These are phyloP conservation scores for Kalmusia sp. DNA, from an alignment of 2,329 filamentous ascomycete species.

Conservation along the genomic window DNA sequence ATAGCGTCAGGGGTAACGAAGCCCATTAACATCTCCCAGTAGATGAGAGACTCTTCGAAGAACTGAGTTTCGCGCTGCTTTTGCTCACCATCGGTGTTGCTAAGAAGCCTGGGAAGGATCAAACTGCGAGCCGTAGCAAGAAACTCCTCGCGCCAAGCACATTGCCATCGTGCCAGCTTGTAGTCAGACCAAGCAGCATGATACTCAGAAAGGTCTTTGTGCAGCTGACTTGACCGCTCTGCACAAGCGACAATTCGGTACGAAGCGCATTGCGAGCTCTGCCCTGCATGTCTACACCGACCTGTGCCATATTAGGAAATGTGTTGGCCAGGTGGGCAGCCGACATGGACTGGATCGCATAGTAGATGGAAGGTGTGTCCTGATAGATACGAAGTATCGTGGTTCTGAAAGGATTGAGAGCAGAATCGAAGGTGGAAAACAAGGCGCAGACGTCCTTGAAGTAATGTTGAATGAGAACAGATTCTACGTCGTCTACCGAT, in stretches of 20 bases:
- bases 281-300: constrained; percentile 59
- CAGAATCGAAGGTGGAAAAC: constrained; percentile 70
- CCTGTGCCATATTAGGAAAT: constrained; percentile 60
- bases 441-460: constrained; percentile 68
- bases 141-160: constrained; percentile 61
- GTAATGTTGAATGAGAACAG: constrained; percentile 67
- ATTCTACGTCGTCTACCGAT: constrained; percentile 57
- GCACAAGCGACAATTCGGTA: constrained; percentile 55
- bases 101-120: constrained; percentile 54
- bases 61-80: constrained; percentile 53
- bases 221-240: constrained; percentile 42
- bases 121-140: constrained; percentile 56
- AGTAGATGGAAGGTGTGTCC: constrained; percentile 65
- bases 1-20: constrained; percentile 58
- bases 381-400: constrained; percentile 65
- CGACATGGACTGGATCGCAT: constrained; percentile 70
- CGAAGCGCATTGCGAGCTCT: constrained; percentile 61
- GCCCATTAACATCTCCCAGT: constrained; percentile 66
- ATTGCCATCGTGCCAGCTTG: constrained; percentile 65
- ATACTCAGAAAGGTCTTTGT: constrained; percentile 65
- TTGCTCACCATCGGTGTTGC: constrained; percentile 38
- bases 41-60: constrained; percentile 63
- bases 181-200: constrained; percentile 65
- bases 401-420: constrained; percentile 66
- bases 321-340: constrained; percentile 66